Evolutionary conservation across 2,329 filamentous ascomycete species (phyloP).

Genomic region (Sclerotinia borealis): DNA sequence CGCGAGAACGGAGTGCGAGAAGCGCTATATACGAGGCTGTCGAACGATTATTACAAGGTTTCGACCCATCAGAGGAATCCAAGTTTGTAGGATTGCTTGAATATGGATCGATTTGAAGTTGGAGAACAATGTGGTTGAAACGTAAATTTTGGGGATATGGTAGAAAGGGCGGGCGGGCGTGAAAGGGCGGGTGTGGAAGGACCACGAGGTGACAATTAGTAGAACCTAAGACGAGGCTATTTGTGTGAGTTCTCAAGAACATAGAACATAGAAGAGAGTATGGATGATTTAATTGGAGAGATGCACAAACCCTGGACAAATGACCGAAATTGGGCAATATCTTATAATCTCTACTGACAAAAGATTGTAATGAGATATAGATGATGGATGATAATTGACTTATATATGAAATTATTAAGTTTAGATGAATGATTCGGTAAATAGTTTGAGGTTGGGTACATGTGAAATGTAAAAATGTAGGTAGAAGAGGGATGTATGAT

Average conservation of each 20-base stretch:
- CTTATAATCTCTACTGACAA: background rate
- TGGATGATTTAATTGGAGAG: background rate
- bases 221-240: conserved; percentile 6
- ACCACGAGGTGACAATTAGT: conserved; percentile 8
- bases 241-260: background rate
- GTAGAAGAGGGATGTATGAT: background rate
- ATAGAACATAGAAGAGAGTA: background rate
- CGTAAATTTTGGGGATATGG: background rate
- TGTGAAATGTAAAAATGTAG: background rate
- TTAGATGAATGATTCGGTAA: background rate
- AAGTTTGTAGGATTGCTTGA: background rate
- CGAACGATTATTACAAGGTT: conserved; percentile 22
- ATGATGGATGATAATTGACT: too few species aligned
- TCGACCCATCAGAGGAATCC: conserved; percentile 29
- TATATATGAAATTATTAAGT: background rate
- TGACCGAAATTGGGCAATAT: background rate
- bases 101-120: background rate
- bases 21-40: conserved; percentile 32
- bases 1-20: conserved; percentile 29
- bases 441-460: background rate
- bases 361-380: too few species aligned
- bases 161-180: background rate
- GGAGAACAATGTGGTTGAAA: background rate
- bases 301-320: background rate
- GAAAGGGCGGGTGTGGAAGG: background rate